A percentile compares a stretch with the other conserved stretches of the same genome.
These are phyloP conservation scores for Ceratobasidium sp. DNA, from an alignment of 1,284 basidiomycete species.

Conservation along the genomic window DNA sequence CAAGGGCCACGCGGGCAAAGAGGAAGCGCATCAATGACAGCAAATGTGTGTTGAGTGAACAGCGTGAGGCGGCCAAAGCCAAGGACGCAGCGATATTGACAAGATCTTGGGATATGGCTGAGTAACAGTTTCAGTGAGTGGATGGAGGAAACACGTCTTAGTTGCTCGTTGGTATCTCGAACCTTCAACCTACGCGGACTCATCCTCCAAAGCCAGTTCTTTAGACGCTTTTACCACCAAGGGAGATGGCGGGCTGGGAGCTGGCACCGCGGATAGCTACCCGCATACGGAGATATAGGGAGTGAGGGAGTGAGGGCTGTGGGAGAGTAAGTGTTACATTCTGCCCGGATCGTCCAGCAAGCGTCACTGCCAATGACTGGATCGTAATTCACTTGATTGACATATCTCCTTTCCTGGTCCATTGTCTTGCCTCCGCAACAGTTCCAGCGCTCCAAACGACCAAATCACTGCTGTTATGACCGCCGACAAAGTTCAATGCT, in stretches of 20 bases:
- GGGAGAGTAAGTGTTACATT: neutral
- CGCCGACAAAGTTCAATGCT: neutral
- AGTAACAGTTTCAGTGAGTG: slow-evolving; percentile 73
- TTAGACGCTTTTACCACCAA: neutral
- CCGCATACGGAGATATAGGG: neutral
- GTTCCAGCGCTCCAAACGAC: neutral
- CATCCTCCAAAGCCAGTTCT: too few relatives aligned
- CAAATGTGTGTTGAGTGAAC: slow-evolving; percentile 64
- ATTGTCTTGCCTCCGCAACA: neutral
- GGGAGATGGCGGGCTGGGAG: neutral
- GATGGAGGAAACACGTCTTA: neutral
- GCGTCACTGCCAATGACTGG: neutral
- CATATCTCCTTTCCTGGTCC: neutral
- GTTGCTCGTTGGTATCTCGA: neutral
- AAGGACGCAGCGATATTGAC: slow-evolving; percentile 86
- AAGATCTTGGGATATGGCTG: slow-evolving; percentile 84
- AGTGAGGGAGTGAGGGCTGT: neutral
- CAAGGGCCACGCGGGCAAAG: slow-evolving; percentile 68
- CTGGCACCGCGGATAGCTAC: neutral
- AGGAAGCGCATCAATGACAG: slow-evolving; percentile 59
- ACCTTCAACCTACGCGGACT: too few relatives aligned
- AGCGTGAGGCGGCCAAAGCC: slow-evolving; percentile 69
- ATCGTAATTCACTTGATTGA: neutral
- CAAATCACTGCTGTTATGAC: neutral
- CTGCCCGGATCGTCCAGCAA: neutral